These are phyloP conservation scores for Dioscorea dumetorum DNA, from an alignment of 106 monocot genomes.

Conservation along the genomic window DNA sequence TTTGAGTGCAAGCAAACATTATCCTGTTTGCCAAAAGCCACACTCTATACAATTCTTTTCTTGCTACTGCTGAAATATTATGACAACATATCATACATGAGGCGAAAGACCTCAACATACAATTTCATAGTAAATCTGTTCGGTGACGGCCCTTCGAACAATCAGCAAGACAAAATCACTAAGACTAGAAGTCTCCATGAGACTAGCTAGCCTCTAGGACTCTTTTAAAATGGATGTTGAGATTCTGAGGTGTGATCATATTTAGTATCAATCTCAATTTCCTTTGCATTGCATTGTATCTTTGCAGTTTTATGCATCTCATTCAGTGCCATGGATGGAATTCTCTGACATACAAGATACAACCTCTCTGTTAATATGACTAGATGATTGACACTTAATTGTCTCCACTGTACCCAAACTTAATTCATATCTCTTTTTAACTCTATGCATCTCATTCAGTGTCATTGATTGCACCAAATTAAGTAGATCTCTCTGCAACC, in stretches of 20 bases:
- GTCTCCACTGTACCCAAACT: no score
- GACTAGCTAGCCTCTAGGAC: conserved; percentile 74
- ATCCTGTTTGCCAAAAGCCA: conserved; percentile 84
- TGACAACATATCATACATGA: no score
- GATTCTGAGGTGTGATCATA: conserved; percentile 85
- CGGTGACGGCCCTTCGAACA: conserved; percentile 91
- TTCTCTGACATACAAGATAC: no score
- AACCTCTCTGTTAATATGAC: no score
- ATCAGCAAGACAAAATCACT: conserved; percentile 83
- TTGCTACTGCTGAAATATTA: no score
- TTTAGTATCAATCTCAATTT: conserved; percentile 76
- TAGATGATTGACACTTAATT: no score
- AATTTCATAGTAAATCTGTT: conserved; percentile 92
- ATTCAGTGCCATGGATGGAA: neutral
- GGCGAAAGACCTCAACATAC: conserved; percentile 40
- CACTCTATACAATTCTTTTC: conserved; percentile 51
- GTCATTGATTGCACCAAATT: no score
- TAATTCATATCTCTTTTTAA: no score
- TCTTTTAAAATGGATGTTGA: conserved; percentile 67
- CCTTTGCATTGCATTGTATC: conserved; percentile 76
- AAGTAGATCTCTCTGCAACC: no score
- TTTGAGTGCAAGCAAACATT: conserved; percentile 89
- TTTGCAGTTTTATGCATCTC: conserved; percentile 73
- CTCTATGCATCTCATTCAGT: no score
- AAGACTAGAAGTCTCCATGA: conserved; percentile 53